Conservation (phyloP, 2,329 filamentous ascomycete genomes). For the Xylariaceae sp. region DNA sequence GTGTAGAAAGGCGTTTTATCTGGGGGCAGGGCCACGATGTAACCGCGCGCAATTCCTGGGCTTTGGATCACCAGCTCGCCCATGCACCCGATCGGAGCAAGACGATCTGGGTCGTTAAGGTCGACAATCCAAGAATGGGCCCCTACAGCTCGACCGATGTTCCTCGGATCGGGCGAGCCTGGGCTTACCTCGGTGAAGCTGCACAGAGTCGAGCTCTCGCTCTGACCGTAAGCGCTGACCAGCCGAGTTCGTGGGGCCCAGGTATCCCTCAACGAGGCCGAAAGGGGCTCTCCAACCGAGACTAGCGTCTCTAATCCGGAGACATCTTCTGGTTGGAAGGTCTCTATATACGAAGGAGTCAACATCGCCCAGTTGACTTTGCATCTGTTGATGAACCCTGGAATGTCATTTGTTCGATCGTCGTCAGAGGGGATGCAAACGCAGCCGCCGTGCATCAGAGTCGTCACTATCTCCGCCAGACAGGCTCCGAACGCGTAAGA, state of each 20-base stretch:
- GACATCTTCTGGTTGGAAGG: conserved; percentile 3
- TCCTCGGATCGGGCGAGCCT: background rate
- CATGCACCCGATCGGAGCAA: conserved; percentile 8
- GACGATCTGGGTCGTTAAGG: conserved; percentile 1
- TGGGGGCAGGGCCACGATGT: conserved; percentile 4
- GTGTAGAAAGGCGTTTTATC: conserved; percentile 1
- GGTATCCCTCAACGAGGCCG: conserved; percentile 1
- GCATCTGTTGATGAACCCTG: conserved; percentile 1
- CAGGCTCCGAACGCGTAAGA: conserved; percentile 7
- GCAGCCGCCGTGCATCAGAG: conserved; percentile 7
- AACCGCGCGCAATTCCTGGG: conserved; percentile 6
- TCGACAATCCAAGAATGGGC: conserved; percentile 7
- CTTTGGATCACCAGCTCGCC: conserved; percentile 9
- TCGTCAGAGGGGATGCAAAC: conserved; percentile 11
- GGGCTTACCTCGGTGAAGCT: conserved; percentile 2
- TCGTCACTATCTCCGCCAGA: conserved; percentile 6
- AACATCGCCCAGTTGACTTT: conserved; percentile 8
- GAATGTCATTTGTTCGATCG: conserved; percentile 9
- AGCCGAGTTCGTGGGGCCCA: conserved; percentile 7
- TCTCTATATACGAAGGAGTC: conserved; percentile 8
- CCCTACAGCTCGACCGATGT: conserved; percentile 6
- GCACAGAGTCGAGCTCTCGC: conserved; percentile 4
- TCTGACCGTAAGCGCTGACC: conserved; percentile 9
- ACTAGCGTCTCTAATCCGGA: conserved; percentile 8
- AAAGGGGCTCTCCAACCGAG: conserved; percentile 7